A percentile compares a stretch with the other conserved stretches of the same genome.
These are phyloP conservation scores for Strombidium stylifer DNA, from an alignment of 73 alveolate genomes.

Conservation along the genomic window DNA sequence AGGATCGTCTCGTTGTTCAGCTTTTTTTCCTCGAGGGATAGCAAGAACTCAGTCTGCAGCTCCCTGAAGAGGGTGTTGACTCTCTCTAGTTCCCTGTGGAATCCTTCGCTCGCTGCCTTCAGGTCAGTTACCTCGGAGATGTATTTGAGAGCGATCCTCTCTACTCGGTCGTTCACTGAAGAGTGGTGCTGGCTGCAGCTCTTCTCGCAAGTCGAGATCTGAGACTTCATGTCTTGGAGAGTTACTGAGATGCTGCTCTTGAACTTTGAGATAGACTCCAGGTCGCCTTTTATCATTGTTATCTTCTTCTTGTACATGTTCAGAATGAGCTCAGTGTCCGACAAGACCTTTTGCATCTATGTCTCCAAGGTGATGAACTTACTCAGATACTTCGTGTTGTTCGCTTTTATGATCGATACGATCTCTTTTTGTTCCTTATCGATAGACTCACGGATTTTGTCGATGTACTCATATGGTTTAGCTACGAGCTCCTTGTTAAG, in stretches of 20 bases:
- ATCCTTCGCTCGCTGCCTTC: background rate
- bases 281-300: too few species aligned
- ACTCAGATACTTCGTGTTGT: constrained; percentile 10
- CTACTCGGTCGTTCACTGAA: background rate
- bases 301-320: constrained; percentile 34
- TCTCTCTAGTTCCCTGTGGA: background rate
- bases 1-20: too few species aligned
- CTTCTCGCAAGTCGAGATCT: too few species aligned
- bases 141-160: background rate
- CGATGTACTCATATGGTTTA: constrained; percentile 32
- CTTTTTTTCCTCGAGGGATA: background rate
- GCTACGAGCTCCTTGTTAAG: constrained; percentile 34
- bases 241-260: too few species aligned
- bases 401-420: background rate
- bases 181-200: too few species aligned
- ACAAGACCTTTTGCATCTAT: constrained; percentile 1
- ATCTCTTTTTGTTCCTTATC: constrained; percentile 32
- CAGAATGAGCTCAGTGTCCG: constrained; percentile 6
- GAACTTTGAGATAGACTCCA: too few species aligned
- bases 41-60: background rate
- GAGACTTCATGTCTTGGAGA: too few species aligned
- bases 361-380: constrained; percentile 25
- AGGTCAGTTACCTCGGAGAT: background rate
- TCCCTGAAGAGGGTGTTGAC: background rate
- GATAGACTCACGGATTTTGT: constrained; percentile 4